Evolutionary conservation across 2,329 filamentous ascomycete species (phyloP), one percentile per base, ranked within the genome.

Genomic region (Myriosclerotinia curreyana): DNA sequence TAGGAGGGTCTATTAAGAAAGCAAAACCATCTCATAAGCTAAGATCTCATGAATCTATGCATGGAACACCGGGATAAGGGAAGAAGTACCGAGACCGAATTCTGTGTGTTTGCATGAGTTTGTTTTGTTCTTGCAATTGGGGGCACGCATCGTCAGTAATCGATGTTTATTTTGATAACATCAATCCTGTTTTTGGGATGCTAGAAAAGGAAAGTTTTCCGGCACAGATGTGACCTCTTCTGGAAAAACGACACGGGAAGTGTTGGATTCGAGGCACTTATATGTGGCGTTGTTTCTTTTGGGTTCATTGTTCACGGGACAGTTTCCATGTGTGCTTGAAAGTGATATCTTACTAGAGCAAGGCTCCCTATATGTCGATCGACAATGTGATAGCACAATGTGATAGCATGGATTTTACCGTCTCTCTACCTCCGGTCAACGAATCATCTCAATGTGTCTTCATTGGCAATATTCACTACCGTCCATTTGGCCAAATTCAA

Each of bases 111-210:
- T 63, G 20, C 61, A 58, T 40, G 52, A 63, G 31, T 58, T 58
- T 42, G 50, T 52, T 63, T 50, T 22, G n/a, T n/a, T n/a, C n/a
- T n/a, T n/a, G n/a, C n/a, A n/a, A n/a, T 42, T 62, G 60, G 60
- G 55, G 14, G 20, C 53, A 44, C 65, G 68, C 42, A 58, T 77
- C 31, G 66, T 66, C 7, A 58, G 70, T 6, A 66, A 71, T 74
- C 8, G 72, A 74, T 50, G 58, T 72, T 3, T 77, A 72, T 53
- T 71, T 71, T 15, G 65, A 69, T 9, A 66, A 70, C 2, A 68
- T 77, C 12, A 70, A 76, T 54, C 72, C 74, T 0, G 63, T 75
- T 15, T 76, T 77, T 59, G 71, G 71, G 0, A 69, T 77, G 42
- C 40, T 77, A 20, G 70, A 76, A 48, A 69, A 68, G 42, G 68